Evolutionary conservation across 2,329 filamentous ascomycete species (phyloP).

Genomic region (Botrytis fragariae): DNA sequence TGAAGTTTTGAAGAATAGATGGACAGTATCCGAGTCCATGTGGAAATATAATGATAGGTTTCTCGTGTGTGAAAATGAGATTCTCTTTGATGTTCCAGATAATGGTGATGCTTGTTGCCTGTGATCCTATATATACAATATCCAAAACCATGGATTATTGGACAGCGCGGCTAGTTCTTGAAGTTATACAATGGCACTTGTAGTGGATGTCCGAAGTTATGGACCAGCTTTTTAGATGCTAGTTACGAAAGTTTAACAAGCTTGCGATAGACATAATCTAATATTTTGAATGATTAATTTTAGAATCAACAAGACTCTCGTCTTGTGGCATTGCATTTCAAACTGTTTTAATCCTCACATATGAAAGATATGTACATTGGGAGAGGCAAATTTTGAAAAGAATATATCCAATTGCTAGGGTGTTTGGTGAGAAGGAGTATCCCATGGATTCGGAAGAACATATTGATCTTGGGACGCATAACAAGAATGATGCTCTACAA

Average conservation of each 20-base stretch:
- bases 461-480: background rate
- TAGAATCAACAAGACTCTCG: background rate
- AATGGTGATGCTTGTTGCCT: background rate
- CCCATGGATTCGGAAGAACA: background rate
- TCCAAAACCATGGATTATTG: background rate
- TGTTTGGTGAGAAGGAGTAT: background rate
- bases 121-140: background rate
- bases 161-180: background rate
- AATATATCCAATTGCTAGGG: rapidly evolving
- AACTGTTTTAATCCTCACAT: background rate
- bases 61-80: background rate
- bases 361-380: background rate
- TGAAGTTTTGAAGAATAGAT: background rate
- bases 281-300: background rate
- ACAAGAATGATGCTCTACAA: background rate
- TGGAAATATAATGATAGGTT: background rate
- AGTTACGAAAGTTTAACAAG: background rate
- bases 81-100: rapidly evolving
- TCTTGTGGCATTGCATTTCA: too few relatives aligned
- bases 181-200: background rate
- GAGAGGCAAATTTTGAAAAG: background rate
- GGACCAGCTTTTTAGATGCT: background rate
- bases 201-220: rapidly evolving
- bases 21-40: background rate
- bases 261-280: background rate